Base-by-base conservation (phyloP, 2,329 filamentous ascomycete species). In the Aspergillus amoenus region DNA sequence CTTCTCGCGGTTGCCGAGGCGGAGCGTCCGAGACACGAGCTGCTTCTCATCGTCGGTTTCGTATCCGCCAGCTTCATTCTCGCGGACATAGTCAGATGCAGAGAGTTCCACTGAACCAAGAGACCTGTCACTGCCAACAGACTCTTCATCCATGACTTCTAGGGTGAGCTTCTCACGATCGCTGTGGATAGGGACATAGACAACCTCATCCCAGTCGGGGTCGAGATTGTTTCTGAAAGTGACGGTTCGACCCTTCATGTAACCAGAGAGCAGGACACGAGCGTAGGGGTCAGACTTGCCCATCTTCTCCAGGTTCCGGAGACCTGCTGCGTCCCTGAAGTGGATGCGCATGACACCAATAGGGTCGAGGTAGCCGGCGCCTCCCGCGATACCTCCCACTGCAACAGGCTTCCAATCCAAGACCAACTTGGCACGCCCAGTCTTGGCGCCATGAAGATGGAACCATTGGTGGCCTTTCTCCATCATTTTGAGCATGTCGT, bases 201-300 rank as follows among this genome's bases (percentile, higher is more conserved):
- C 84, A 22, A 99, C 87, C 75, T 99, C 94, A 68, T 99, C 92
- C 88, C 90, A 99, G 52, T 94, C 89, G 2, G 94, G 94, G 71
- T 96, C 91, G 57, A 99, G 85, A 61, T 97, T 95, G 76, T 96
- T 99, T 71, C 91, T 88, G 80, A 94, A 96, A 0, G 93, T 97
- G 50, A 99, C 94, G 2, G 94, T 97, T 57, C 93, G 87, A 9
- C 85, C 92, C 74, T 93, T 96, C 70, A 94, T 89, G 56, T 97
- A 87, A 45, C 94, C 93, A 47, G 93, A 96, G 7, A 97, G 82
- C 52, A 97, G 76, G 1, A 97, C 89, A 42, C 93, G 88, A 21
- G 88, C 90, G 68, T 99, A 99, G 0, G 94, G 91, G 73, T 99
- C 95, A 1, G 94, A 97, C 76, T 97, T 97, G 76, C 94, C 94